Evolutionary conservation across 257 asterid genomes (phyloP), one percentile per base, ranked within the genome.

Genomic region (Nyctanthes arbortristis): DNA sequence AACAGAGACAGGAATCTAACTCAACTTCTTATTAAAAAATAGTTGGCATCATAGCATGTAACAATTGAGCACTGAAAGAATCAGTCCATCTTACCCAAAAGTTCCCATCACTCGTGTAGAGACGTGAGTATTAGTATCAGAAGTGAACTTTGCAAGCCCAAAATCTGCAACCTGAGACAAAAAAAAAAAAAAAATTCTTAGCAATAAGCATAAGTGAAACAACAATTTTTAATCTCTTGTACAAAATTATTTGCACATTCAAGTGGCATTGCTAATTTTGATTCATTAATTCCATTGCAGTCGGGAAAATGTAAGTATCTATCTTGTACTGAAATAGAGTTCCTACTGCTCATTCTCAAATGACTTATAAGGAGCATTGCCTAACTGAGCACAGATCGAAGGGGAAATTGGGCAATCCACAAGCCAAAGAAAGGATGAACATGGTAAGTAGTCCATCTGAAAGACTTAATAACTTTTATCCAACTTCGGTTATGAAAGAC

Each of bases 21-120:
- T 45, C 55, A 45, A 45, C 55, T 45, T n/a, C 55, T 45, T n/a
- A n/a, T n/a, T n/a, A n/a, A n/a, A n/a, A n/a, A n/a, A n/a, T n/a
- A n/a, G n/a, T n/a, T n/a, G n/a, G n/a, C 16, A 40, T 27, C 0
- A 36, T 1, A 12, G 29, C 13, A 27, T 65, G 27, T 7, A 39
- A 52, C 55, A 66, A 32, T 49, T 2, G 69, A 58, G n/a, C 54
- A 27, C n/a, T n/a, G 35, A 58, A 63, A 39, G 22, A 49, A 7
- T 5, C 49, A 31, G 61, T 20, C n/a, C n/a, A n/a, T n/a, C 74
- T 56, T 85, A 92, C 98, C 98, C 98, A 40, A 92, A 88, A 62
- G 98, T 92, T 74, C 98, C 98, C 98, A 92, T 92, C 66, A 92
- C 96, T 61, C 98, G 81, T 6, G 98, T 92, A 28, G 98, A 92